phyloP scores from a whole-genome alignment of 2,329 filamentous ascomycete genomes.

The Cyclaneusma minus region DNA sequence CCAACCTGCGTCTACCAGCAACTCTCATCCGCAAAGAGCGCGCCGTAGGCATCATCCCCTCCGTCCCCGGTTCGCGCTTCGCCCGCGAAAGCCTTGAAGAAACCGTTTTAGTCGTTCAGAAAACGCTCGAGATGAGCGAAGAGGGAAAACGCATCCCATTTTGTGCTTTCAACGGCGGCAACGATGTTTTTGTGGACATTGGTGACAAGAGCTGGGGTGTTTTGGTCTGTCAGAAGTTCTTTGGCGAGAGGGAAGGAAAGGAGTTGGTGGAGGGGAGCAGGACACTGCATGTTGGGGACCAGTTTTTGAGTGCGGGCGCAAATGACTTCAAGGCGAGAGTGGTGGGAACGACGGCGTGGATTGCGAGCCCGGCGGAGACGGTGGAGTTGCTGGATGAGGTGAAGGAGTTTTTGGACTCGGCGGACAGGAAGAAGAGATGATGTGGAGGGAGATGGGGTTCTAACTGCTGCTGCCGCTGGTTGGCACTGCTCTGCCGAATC shows the following conservation, averaged over 20 bases:
- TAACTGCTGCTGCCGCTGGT: too few species aligned
- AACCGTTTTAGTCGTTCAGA: conserved; percentile 86
- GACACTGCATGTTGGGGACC: conserved; percentile 89
- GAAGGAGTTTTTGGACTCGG: conserved; percentile 26
- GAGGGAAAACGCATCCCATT: conserved; percentile 63
- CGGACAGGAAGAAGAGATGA: conserved; percentile 3
- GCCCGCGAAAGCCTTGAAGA: conserved; percentile 85
- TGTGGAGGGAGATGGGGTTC: too few species aligned
- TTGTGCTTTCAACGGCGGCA: conserved; percentile 95
- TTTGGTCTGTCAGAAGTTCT: conserved; percentile 79
- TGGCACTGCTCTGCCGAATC: too few species aligned
- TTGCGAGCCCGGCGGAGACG: conserved; percentile 83
- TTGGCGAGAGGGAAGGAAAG: conserved; percentile 38
- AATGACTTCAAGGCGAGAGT: conserved; percentile 95
- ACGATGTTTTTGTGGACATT: conserved; percentile 96
- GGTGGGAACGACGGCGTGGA: conserved; percentile 93
- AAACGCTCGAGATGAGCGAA: conserved; percentile 69
- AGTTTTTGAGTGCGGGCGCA: conserved; percentile 86
- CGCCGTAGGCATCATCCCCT: conserved; percentile 65
- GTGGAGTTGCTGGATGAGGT: conserved; percentile 81
- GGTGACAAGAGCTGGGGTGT: conserved; percentile 97
- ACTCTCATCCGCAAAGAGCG: conserved; percentile 75
- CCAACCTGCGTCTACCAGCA: conserved; percentile 65
- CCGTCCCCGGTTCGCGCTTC: conserved; percentile 46
- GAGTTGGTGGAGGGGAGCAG: conserved; percentile 36